These are phyloP conservation scores for Prunella vulgaris DNA, from an alignment of 257 asterid species.

Conservation along the genomic window DNA sequence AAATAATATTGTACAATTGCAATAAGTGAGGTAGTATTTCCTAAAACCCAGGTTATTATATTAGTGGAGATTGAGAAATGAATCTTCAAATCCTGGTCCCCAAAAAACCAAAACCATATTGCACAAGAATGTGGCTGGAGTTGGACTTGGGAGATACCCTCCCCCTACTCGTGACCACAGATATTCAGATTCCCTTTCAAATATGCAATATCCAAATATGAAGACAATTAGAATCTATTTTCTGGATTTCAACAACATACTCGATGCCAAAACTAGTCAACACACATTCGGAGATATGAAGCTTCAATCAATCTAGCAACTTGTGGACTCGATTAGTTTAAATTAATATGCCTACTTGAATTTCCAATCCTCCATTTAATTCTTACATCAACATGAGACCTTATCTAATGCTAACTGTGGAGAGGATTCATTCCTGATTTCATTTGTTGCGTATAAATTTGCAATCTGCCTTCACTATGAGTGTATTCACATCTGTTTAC, in stretches of 20 bases:
- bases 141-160: no score
- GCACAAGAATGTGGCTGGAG: slow-evolving; percentile 14
- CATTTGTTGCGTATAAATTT: not conserved
- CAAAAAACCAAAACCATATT: slow-evolving; percentile 9
- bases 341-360: not conserved
- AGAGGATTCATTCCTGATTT: not conserved
- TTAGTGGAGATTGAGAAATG: not conserved
- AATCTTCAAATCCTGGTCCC: not conserved
- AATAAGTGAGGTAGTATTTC: not conserved
- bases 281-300: not conserved
- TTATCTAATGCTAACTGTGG: not conserved
- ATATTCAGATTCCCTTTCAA: not conserved
- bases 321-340: not conserved
- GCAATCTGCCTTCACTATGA: not conserved
- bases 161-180: slow-evolving; percentile 2
- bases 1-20: not conserved
- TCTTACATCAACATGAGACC: not conserved
- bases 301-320: not conserved
- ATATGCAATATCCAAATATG: not conserved
- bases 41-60: not conserved
- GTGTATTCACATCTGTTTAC: not conserved
- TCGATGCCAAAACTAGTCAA: not conserved
- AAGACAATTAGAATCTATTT: no score
- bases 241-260: not conserved
- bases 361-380: not conserved